Conservation (phyloP, 2,329 filamentous ascomycete genomes). For the Raffaelea arxii region DNA sequence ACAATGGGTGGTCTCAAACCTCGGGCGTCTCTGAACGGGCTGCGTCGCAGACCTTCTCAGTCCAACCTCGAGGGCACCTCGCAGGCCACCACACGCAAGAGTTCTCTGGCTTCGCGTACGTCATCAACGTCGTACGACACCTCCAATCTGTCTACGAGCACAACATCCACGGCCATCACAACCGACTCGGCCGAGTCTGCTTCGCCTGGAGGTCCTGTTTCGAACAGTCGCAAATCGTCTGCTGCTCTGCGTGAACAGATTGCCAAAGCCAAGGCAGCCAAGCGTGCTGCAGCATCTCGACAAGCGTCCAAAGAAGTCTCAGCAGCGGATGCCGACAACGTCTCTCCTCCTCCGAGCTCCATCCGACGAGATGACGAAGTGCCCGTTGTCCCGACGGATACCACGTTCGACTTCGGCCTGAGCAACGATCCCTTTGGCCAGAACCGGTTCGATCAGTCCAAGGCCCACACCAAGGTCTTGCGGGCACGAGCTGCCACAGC, state of each 20-base stretch:
- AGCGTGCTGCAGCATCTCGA: slow-evolving; percentile 37
- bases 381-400: slow-evolving; percentile 36
- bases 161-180: slow-evolving; percentile 26
- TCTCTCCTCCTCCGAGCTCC: background rate
- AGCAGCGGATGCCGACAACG: background rate
- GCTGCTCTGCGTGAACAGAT: slow-evolving; percentile 79
- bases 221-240: slow-evolving; percentile 55
- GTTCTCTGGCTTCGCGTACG: slow-evolving; percentile 27
- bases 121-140: slow-evolving; percentile 29
- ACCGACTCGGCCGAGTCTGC: slow-evolving; percentile 24
- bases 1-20: slow-evolving; percentile 36
- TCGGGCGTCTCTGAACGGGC: slow-evolving; percentile 41
- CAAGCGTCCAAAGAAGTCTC: slow-evolving; percentile 4
- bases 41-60: slow-evolving; percentile 46
- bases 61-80: slow-evolving; percentile 26
- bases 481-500: slow-evolving; percentile 63
- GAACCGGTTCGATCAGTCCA: slow-evolving; percentile 42
- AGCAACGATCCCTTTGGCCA: slow-evolving; percentile 63
- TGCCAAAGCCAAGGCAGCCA: slow-evolving; percentile 81
- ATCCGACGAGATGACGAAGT: slow-evolving; percentile 16
- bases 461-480: slow-evolving; percentile 55
- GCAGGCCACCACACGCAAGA: slow-evolving; percentile 25
- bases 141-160: slow-evolving; percentile 24
- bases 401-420: slow-evolving; percentile 48
- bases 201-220: slow-evolving; percentile 6